Evolutionary conservation across 2,329 filamentous ascomycete genomes (phyloP).

Genomic region (Aspergillus sp.): DNA sequence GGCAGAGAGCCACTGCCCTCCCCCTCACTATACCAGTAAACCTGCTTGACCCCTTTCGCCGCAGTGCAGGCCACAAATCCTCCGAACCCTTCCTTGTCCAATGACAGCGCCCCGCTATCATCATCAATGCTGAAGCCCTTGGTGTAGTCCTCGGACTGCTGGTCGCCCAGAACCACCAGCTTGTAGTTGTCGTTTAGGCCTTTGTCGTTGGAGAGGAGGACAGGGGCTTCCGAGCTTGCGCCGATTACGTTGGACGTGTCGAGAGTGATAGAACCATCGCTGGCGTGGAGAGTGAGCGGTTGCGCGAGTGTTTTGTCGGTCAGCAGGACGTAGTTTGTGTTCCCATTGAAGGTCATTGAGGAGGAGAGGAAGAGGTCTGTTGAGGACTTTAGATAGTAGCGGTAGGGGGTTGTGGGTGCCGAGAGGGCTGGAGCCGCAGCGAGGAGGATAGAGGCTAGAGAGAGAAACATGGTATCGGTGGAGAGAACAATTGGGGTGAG

Average conservation of each 20-base stretch:
- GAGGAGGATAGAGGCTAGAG: neutral
- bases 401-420: neutral
- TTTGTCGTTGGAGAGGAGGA: neutral
- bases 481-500: too few relatives aligned
- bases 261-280: constrained; percentile 7
- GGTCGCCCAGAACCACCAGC: constrained; percentile 3
- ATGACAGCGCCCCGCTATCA: neutral
- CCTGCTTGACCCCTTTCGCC: constrained; percentile 5
- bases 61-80: constrained; percentile 10
- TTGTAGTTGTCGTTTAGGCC: neutral
- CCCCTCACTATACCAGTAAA: constrained; percentile 5
- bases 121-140: neutral
- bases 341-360: constrained; percentile 6
- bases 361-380: constrained; percentile 5
- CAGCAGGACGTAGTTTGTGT: constrained; percentile 12
- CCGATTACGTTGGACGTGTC: constrained; percentile 7
- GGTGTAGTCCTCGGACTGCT: neutral
- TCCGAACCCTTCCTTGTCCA: neutral
- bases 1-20: neutral
- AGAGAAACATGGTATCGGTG: neutral
- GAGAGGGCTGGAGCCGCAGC: neutral
- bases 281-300: neutral
- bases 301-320: neutral
- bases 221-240: constrained; percentile 6
- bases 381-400: neutral